These are phyloP conservation scores for Ganoderma meredithae DNA, from an alignment of 1,284 basidiomycete species.

Conservation along the genomic window DNA sequence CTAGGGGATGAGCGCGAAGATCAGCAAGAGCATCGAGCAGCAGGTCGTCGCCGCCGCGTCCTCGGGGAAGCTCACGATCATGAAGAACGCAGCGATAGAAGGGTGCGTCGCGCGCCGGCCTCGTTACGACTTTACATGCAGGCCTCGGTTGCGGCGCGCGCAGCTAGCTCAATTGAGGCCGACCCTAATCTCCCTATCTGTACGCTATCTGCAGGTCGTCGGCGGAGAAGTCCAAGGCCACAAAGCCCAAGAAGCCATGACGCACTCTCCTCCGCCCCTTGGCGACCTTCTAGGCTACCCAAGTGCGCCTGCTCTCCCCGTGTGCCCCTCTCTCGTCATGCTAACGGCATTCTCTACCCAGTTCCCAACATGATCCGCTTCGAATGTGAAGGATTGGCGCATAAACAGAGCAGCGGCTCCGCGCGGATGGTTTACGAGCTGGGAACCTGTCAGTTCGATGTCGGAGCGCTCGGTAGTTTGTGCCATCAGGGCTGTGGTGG, in stretches of 20 bases:
- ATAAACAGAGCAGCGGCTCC: constrained; percentile 9
- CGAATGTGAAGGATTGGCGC: constrained; percentile 4
- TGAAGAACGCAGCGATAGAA: constrained; percentile 70
- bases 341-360: constrained; percentile 1
- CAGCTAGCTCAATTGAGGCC: constrained; percentile 6
- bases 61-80: constrained; percentile 85
- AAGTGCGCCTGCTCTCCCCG: constrained; percentile 20
- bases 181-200: neutral
- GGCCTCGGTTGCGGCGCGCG: constrained; percentile 5
- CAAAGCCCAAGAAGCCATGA: constrained; percentile 35
- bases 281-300: constrained; percentile 3
- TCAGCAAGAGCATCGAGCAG: constrained; percentile 87
- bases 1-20: constrained; percentile 85
- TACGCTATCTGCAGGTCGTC: constrained; percentile 21
- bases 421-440: constrained; percentile 2
- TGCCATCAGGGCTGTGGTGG: neutral
- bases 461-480: constrained; percentile 3
- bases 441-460: constrained; percentile 6
- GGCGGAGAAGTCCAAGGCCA: constrained; percentile 29
- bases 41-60: constrained; percentile 91
- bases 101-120: constrained; percentile 47
- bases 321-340: neutral
- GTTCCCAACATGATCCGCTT: constrained; percentile 4
- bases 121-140: constrained; percentile 4
- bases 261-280: neutral